phyloP scores from a whole-genome alignment of 2,329 filamentous ascomycete genomes.

The Claviceps sp. region DNA sequence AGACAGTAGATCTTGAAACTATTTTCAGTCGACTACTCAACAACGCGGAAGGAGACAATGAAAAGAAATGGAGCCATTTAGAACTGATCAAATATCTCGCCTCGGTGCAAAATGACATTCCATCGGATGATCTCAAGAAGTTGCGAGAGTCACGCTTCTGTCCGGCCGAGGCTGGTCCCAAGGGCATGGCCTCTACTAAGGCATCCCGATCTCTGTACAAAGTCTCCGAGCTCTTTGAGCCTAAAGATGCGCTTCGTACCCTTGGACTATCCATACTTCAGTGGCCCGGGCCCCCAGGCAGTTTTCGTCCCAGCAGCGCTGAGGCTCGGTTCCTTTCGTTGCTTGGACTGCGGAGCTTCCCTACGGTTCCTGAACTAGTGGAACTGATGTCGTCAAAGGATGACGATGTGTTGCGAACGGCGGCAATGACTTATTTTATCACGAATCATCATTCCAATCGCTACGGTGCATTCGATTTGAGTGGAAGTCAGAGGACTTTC shows the following conservation, averaged over 20 bases:
- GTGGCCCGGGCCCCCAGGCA: conserved; percentile 58
- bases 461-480: conserved; percentile 54
- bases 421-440: conserved; percentile 71
- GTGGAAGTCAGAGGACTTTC: conserved; percentile 41
- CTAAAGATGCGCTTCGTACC: conserved; percentile 53
- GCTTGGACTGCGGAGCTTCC: conserved; percentile 62
- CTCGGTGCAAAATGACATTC: conserved; percentile 82
- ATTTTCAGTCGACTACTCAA: conserved; percentile 80
- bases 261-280: conserved; percentile 65
- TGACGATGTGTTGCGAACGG: conserved; percentile 43
- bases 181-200: conserved; percentile 39
- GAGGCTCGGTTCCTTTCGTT: conserved; percentile 63
- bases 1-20: conserved; percentile 87
- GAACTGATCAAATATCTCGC: conserved; percentile 91
- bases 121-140: conserved; percentile 63
- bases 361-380: conserved; percentile 61
- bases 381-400: conserved; percentile 59
- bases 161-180: conserved; percentile 55
- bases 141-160: conserved; percentile 70
- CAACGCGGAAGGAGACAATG: conserved; percentile 36
- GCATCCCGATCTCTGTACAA: conserved; percentile 47
- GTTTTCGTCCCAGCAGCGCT: conserved; percentile 46
- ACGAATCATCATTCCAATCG: conserved; percentile 64
- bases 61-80: conserved; percentile 75
- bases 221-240: conserved; percentile 70